phyloP scores from a whole-genome alignment of 2,329 filamentous ascomycete genomes.

The Trichophyton schoenleinii region DNA sequence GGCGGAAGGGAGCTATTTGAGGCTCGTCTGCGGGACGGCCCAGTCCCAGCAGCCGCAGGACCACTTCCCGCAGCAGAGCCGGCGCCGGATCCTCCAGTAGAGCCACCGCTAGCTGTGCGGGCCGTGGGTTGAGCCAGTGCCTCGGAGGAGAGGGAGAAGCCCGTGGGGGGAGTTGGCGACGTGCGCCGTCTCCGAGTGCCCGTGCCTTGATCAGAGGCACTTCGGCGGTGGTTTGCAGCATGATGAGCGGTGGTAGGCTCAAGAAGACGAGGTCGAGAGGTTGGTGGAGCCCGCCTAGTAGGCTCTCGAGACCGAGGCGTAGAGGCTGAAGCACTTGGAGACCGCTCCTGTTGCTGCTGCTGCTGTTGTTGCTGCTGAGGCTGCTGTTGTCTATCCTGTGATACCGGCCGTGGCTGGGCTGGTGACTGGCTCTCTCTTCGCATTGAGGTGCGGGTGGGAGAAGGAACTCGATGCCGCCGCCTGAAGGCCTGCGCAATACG shows the following conservation, averaged over 20 bases:
- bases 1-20: conserved; percentile 4
- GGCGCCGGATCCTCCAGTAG: background rate
- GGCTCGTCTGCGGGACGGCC: conserved; percentile 2
- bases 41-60: background rate
- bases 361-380: too few relatives aligned
- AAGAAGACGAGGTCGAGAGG: conserved; percentile 23
- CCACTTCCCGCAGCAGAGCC: background rate
- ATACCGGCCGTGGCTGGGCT: background rate
- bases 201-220: conserved; percentile 25
- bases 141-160: background rate
- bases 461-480: conserved; percentile 46
- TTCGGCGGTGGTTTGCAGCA: conserved; percentile 22
- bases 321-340: background rate
- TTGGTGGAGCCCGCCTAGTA: conserved; percentile 15
- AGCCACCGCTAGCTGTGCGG: background rate
- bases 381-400: background rate
- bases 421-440: background rate
- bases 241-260: conserved; percentile 19
- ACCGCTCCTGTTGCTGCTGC: background rate
- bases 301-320: background rate
- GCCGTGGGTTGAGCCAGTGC: background rate
- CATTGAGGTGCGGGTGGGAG: background rate
- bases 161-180: conserved; percentile 13
- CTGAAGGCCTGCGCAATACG: conserved; percentile 82
- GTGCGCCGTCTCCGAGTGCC: conserved; percentile 25